Conservation (phyloP, 345 rosid species). For the Gossypium raimondii region DNA sequence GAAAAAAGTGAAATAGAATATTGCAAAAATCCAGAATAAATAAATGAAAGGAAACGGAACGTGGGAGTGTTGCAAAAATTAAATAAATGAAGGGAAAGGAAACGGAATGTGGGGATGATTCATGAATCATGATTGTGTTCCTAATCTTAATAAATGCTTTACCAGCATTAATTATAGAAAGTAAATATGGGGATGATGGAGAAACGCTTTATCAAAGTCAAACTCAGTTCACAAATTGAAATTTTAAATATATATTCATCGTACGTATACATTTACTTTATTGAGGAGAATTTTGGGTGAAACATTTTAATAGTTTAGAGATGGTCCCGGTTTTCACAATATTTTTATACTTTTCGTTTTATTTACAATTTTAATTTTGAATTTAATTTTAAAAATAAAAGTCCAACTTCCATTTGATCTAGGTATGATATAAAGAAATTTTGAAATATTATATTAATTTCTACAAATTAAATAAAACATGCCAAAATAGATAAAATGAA, state of each 20-base stretch:
- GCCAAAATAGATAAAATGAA: too few relatives aligned
- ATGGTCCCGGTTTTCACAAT: too few relatives aligned
- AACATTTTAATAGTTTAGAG: background rate
- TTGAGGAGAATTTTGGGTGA: background rate
- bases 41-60: background rate
- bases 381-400: too few relatives aligned
- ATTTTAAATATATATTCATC: background rate
- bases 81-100: background rate
- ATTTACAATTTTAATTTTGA: too few relatives aligned
- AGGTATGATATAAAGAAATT: too few relatives aligned
- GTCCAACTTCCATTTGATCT: too few relatives aligned
- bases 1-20: too few relatives aligned
- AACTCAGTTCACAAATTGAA: slow-evolving; percentile 7
- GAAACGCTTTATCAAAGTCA: slow-evolving; percentile 25
- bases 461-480: too few relatives aligned
- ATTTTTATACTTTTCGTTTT: too few relatives aligned
- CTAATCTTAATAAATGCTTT: slow-evolving; percentile 22
- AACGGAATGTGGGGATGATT: background rate
- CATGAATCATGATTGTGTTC: slow-evolving; percentile 8
- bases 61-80: slow-evolving; percentile 13
- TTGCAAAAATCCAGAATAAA: background rate
- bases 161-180: slow-evolving; percentile 23
- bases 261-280: background rate
- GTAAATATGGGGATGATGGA: slow-evolving; percentile 21
- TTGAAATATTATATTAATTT: too few relatives aligned